Percentiles rank a stretch among this genome's conserved stretches.
phyloP scores from a whole-genome alignment of 306 rosid genomes.

The Cicer cuneatum region DNA sequence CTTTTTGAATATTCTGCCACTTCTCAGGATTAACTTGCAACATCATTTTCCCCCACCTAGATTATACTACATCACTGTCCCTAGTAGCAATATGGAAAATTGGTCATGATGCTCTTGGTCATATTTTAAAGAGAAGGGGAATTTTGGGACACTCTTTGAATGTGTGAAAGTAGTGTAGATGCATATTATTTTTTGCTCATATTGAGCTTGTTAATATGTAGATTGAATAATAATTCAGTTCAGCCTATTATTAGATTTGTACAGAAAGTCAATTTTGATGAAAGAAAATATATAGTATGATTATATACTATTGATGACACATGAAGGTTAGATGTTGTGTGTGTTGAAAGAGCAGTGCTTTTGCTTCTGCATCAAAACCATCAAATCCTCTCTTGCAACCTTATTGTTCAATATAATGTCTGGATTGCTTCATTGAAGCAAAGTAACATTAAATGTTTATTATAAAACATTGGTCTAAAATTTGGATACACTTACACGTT shows the following conservation, averaged over 20 bases:
- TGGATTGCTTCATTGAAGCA: too few species aligned
- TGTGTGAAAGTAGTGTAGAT: conserved; percentile 43
- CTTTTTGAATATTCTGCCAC: conserved; percentile 88
- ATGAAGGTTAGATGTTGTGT: conserved; percentile 5
- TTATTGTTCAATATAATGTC: too few species aligned
- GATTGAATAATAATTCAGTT: conserved; percentile 32
- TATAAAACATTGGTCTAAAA: too few species aligned
- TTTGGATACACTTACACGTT: too few species aligned
- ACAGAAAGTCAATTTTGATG: conserved; percentile 53
- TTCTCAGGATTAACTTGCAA: conserved; percentile 61
- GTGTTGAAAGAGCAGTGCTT: neutral
- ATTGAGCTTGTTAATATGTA: conserved; percentile 56
- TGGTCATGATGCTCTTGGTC: neutral
- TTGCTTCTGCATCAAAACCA: neutral
- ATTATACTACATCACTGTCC: neutral
- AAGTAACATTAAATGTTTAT: too few species aligned
- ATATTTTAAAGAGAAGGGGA: neutral
- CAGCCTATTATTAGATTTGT: conserved; percentile 33
- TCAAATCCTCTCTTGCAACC: too few species aligned
- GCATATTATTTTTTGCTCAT: conserved; percentile 56
- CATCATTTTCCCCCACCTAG: neutral
- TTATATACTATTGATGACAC: conserved; percentile 11
- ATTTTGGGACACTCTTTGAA: conserved; percentile 7
- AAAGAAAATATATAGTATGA: conserved; percentile 43
- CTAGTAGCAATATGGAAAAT: neutral